Conservation (phyloP, 1,139 yeast genomes). For the Petasospora fabianii region DNA sequence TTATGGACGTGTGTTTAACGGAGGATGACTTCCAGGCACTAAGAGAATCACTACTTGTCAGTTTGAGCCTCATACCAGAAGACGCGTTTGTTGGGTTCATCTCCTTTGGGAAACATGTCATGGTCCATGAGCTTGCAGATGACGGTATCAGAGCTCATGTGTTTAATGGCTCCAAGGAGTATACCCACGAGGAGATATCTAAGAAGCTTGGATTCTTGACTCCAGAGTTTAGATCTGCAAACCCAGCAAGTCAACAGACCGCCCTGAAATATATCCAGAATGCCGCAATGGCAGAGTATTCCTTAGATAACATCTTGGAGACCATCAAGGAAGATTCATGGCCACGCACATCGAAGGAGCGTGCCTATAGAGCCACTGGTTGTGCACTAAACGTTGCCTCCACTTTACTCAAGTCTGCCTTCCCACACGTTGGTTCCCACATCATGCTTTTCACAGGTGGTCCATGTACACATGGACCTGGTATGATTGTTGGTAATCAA, state of each 20-base stretch:
- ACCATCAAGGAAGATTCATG: slow-evolving; percentile 51
- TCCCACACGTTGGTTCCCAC: slow-evolving; percentile 54
- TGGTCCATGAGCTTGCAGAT: slow-evolving; percentile 51
- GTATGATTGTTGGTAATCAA: slow-evolving; percentile 79
- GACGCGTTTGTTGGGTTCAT: slow-evolving; percentile 56
- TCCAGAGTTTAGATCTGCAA: slow-evolving; percentile 31
- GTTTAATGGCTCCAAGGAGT: slow-evolving; percentile 60
- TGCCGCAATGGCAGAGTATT: slow-evolving; percentile 42
- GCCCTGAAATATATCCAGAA: slow-evolving; percentile 30
- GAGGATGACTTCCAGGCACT: slow-evolving; percentile 47
- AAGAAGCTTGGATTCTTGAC: slow-evolving; percentile 51
- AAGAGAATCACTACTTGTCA: slow-evolving; percentile 49
- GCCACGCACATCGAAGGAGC: slow-evolving; percentile 43
- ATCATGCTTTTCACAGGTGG: slow-evolving; percentile 74
- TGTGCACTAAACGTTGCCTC: slow-evolving; percentile 62
- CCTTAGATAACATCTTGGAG: slow-evolving; percentile 50
- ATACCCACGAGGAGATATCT: slow-evolving; percentile 48
- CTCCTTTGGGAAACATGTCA: slow-evolving; percentile 63
- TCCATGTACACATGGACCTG: slow-evolving; percentile 88
- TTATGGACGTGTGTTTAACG: slow-evolving; percentile 66
- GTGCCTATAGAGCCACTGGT: slow-evolving; percentile 63
- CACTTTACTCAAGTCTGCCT: slow-evolving; percentile 44
- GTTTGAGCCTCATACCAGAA: slow-evolving; percentile 58
- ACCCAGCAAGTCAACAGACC: slow-evolving; percentile 3
- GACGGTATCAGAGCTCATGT: slow-evolving; percentile 34